Evolutionary conservation across 2,329 filamentous ascomycete genomes (phyloP).

Genomic region (Colletotrichum filicis): DNA sequence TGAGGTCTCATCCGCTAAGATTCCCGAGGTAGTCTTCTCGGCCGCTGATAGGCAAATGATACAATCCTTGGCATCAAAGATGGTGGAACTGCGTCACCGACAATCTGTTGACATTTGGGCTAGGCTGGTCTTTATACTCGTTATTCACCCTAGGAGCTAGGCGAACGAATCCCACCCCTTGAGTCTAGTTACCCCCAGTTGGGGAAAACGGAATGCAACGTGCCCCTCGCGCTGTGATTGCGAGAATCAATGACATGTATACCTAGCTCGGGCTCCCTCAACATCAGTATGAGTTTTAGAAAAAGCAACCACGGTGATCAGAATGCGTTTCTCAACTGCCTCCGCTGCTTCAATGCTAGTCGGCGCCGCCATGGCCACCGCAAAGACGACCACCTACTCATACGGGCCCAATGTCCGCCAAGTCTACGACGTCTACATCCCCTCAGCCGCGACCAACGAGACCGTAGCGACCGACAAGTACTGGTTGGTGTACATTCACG

Average conservation of each 20-base stretch:
- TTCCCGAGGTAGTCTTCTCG: neutral
- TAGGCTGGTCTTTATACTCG: neutral
- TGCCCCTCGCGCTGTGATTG: neutral
- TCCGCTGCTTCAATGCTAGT: neutral
- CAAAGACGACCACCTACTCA: conserved; percentile 15
- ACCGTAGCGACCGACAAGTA: conserved; percentile 1
- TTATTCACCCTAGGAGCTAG: neutral
- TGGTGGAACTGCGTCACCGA: neutral
- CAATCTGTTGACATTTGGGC: neutral
- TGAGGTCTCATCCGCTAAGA: neutral
- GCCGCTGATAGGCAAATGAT: neutral
- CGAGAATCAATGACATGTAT: neutral
- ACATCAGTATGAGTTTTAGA: neutral
- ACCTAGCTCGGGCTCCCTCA: neutral
- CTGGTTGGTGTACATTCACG: conserved; percentile 27
- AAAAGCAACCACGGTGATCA: neutral
- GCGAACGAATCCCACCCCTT: neutral
- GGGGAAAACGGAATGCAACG: neutral
- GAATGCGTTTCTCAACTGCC: conserved; percentile 1
- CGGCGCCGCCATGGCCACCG: conserved; percentile 2
- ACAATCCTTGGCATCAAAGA: neutral
- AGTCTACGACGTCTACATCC: conserved; percentile 21
- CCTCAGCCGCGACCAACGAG: neutral
- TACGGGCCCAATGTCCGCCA: conserved; percentile 25
- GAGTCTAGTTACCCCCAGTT: conserved; percentile 16